Base-by-base conservation (phyloP, 1,139 yeast species). In the Protomyces arabidopsidicola region DNA sequence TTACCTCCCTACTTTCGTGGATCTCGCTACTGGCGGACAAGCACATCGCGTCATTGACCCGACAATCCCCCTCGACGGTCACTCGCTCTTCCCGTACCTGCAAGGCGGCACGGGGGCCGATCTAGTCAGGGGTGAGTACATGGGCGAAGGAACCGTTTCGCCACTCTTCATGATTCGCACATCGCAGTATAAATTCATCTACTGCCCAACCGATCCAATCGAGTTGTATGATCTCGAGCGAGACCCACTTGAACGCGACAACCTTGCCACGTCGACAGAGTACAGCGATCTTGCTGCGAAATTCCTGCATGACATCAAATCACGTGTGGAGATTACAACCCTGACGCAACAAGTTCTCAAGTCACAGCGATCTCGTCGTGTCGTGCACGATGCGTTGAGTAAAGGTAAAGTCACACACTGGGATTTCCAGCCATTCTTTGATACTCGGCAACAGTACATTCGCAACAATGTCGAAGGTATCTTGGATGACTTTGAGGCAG, bases 371-470 rank as follows among this genome's bases (percentile, higher is more conserved):
- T 58, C 62, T 22, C 62, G 62, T 8, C 51, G 62, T 14, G 56
- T 58, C 35, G 42, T 48, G 27, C 62, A 58, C 34, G 62, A 58
- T 35, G 62, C 62, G 12, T 56, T 58, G 12, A 51, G 56, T 51
- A 51, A 52, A 39, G 62, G 62, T 34, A 50, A 38, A 14, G 62
- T 58, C 36, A 58, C 62, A n/a, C 62, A 58, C 53, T 58, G 62
- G 62, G 62, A 58, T 39, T 58, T 58, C 48, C 62, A 58, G 53
- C 62, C 62, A 36, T 52, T 52, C 62, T 58, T 58, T 42, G 55
- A 51, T 48, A 52, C 55, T 9, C 42, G 42, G 14, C 53, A 51
- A 22, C 51, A 51, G 18, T 58, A 58, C 52, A 52, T 58, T 10
- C 51, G 62, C 42, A 58, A 58, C 53, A 58, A 58, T 31, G 35